phyloP scores from a whole-genome alignment of 2,329 filamentous ascomycete species.

The Cladophialophora yegresii region DNA sequence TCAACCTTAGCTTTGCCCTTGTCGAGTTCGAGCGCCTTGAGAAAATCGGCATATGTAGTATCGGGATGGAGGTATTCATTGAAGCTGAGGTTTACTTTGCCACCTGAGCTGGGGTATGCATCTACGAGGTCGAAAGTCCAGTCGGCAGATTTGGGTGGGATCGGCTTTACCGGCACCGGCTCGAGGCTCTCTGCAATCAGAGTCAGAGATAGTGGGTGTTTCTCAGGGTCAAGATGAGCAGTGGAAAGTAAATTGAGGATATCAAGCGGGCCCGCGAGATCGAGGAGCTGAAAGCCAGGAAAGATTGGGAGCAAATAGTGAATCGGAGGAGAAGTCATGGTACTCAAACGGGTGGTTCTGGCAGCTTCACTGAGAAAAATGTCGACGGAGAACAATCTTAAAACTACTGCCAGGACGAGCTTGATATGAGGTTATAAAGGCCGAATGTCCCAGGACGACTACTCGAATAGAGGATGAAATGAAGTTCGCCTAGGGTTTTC shows the following conservation, averaged over 20 bases:
- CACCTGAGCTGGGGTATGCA: slow-evolving; percentile 26
- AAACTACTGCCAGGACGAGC: neutral
- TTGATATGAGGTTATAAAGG: neutral
- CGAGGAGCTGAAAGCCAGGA: slow-evolving; percentile 48
- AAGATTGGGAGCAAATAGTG: slow-evolving; percentile 39
- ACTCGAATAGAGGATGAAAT: neutral
- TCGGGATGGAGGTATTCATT: slow-evolving; percentile 51
- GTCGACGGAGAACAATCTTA: neutral
- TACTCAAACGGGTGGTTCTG: neutral
- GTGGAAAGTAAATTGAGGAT: slow-evolving; percentile 44
- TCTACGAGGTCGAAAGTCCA: slow-evolving; percentile 30
- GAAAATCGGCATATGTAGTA: slow-evolving; percentile 47
- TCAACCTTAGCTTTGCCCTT: slow-evolving; percentile 43
- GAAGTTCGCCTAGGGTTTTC: neutral
- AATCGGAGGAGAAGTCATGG: slow-evolving; percentile 23
- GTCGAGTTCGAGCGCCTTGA: slow-evolving; percentile 14
- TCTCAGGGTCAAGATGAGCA: slow-evolving; percentile 29
- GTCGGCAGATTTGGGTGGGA: slow-evolving; percentile 22
- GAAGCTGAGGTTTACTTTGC: slow-evolving; percentile 35
- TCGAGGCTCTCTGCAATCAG: slow-evolving; percentile 39
- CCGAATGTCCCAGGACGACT: neutral
- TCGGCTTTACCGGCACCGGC: slow-evolving; percentile 40
- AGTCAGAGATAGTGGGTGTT: slow-evolving; percentile 37
- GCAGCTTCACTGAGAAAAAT: neutral
- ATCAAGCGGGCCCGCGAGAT: slow-evolving; percentile 52